A percentile compares a stretch with the other conserved stretches of the same genome.
Conservation (phyloP, 495 filamentous ascomycete genomes). For the Darksidea phi region DNA sequence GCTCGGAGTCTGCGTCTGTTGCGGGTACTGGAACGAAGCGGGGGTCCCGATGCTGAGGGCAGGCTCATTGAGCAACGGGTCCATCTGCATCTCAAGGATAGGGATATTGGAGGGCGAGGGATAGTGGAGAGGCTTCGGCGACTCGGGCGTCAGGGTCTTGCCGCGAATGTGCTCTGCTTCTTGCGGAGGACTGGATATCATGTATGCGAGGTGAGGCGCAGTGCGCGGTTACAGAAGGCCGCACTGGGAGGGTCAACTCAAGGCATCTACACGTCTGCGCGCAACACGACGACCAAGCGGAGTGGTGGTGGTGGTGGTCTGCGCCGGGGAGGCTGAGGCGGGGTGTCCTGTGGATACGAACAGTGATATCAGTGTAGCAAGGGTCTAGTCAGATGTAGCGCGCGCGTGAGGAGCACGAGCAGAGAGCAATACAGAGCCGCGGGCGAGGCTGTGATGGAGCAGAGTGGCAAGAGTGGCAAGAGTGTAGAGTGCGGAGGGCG, state of each 20-base stretch:
- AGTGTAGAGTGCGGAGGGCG: too few relatives aligned
- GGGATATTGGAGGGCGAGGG: conserved; percentile 69
- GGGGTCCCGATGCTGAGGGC: conserved; percentile 47
- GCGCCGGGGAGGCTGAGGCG: not conserved
- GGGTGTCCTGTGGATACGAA: conserved; percentile 13
- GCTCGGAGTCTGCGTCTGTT: conserved; percentile 31
- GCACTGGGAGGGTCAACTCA: conserved; percentile 31
- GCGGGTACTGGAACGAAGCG: conserved; percentile 31
- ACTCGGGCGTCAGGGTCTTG: conserved; percentile 69
- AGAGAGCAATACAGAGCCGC: conserved; percentile 2
- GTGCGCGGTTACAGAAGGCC: conserved; percentile 17
- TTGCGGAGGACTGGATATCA: conserved; percentile 63
- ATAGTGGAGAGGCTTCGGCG: conserved; percentile 67
- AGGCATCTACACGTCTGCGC: conserved; percentile 29
- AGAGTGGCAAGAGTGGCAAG: too few relatives aligned
- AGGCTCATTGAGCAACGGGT: conserved; percentile 66
- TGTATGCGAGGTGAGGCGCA: conserved; percentile 45
- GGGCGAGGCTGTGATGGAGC: too few relatives aligned
- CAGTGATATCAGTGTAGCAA: conserved; percentile 28
- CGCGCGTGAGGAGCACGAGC: conserved; percentile 6
- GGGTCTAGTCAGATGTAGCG: conserved; percentile 10
- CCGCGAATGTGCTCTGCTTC: conserved; percentile 66
- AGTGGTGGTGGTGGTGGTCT: not conserved
- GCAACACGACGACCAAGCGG: not conserved
- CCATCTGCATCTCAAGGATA: conserved; percentile 70